phyloP scores from a whole-genome alignment of 768 basidiomycete genomes.

The Gloeophyllum trabeum region DNA sequence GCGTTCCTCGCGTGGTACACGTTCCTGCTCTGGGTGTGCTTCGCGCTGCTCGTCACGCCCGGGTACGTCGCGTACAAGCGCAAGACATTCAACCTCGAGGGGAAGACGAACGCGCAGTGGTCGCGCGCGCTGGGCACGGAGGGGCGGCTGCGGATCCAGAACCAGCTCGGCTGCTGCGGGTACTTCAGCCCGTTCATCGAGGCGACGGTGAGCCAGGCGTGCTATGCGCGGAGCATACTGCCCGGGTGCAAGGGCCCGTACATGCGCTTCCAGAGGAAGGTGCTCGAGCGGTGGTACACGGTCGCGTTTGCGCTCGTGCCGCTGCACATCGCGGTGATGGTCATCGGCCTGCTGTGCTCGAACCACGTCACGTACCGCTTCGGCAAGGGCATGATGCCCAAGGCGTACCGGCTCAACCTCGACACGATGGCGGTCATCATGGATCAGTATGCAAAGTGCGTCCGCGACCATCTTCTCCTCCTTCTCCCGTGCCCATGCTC shows the following conservation, averaged over 20 bases:
- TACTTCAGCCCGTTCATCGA: conserved; percentile 75
- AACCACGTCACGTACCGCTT: conserved; percentile 84
- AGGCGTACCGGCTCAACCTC: conserved; percentile 67
- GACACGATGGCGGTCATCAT: conserved; percentile 73
- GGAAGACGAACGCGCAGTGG: conserved; percentile 74
- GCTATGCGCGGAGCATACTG: conserved; percentile 59
- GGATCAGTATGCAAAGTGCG: conserved; percentile 73
- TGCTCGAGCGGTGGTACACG: conserved; percentile 56
- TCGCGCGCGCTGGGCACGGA: conserved; percentile 43
- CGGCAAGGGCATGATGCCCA: conserved; percentile 83
- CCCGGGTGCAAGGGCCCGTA: conserved; percentile 68
- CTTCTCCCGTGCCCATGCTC: conserved; percentile 1
- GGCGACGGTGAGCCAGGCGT: conserved; percentile 63
- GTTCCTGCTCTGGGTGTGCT: conserved; percentile 62
- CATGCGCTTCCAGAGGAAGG: conserved; percentile 40
- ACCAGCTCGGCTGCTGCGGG: conserved; percentile 69
- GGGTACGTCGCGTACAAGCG: conserved; percentile 75
- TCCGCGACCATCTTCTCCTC: conserved; percentile 9
- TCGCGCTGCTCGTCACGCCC: conserved; percentile 59
- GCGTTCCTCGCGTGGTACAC: conserved; percentile 69
- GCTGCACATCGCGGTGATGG: conserved; percentile 50
- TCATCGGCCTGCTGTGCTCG: conserved; percentile 56
- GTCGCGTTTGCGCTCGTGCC: conserved; percentile 58
- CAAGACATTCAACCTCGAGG: conserved; percentile 68
- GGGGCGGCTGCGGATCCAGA: conserved; percentile 61